phyloP scores from a whole-genome alignment of 805 yeast genomes.

The Kregervanrija delftensis region DNA sequence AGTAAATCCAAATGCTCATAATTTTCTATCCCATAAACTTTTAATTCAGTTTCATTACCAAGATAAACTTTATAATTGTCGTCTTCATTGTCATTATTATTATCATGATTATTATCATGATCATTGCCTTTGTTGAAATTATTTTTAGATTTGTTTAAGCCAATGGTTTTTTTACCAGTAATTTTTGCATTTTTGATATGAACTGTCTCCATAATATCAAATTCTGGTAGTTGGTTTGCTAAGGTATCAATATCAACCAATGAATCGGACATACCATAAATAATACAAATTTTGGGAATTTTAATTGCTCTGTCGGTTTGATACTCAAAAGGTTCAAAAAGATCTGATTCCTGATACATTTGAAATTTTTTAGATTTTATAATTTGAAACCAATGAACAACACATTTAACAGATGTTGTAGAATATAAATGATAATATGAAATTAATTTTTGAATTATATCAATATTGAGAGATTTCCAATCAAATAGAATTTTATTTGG shows the following conservation, averaged over 20 bases:
- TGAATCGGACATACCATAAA: slow-evolving; percentile 80
- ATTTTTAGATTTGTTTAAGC: background rate
- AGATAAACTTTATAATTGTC: background rate
- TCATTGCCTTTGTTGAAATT: background rate
- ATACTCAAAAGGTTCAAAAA: slow-evolving; percentile 44
- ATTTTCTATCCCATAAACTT: slow-evolving; percentile 44
- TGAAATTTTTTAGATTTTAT: slow-evolving; percentile 72
- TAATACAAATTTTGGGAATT: slow-evolving; percentile 58
- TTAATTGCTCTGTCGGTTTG: slow-evolving; percentile 42
- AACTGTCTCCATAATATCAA: slow-evolving; percentile 5
- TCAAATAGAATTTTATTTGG: slow-evolving; percentile 64
- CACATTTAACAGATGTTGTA: slow-evolving; percentile 83
- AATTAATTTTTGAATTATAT: slow-evolving; percentile 65
- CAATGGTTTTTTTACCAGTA: slow-evolving; percentile 1
- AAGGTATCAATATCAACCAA: slow-evolving; percentile 79
- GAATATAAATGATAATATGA: slow-evolving; percentile 85
- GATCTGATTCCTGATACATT: slow-evolving; percentile 73
- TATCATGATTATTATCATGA: background rate
- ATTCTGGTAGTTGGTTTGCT: slow-evolving; percentile 38
- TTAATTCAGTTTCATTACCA: slow-evolving; percentile 8
- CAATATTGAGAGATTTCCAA: slow-evolving; percentile 74
- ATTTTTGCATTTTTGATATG: slow-evolving; percentile 8
- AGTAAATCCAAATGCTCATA: slow-evolving; percentile 89
- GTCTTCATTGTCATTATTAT: background rate
- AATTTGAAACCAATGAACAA: slow-evolving; percentile 96